Evolutionary conservation across 441 rosid genomes (phyloP).

Genomic region (Arabidopsis hybrid): DNA sequence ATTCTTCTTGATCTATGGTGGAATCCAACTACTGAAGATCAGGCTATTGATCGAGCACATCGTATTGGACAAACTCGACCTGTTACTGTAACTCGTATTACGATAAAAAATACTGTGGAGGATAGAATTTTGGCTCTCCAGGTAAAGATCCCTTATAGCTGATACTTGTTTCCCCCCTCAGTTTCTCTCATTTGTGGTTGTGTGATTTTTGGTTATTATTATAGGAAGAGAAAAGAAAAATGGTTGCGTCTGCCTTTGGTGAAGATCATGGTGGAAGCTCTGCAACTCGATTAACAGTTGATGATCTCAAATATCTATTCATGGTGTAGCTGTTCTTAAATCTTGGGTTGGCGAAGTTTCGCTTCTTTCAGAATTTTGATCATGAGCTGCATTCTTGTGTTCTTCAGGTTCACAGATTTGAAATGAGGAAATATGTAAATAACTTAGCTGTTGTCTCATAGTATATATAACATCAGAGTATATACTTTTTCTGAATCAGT

Average conservation of each 20-base stretch:
- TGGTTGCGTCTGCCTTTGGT: slow-evolving; percentile 96
- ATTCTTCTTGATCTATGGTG: slow-evolving; percentile 97
- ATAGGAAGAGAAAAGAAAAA: slow-evolving; percentile 87
- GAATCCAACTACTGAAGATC: slow-evolving; percentile 99
- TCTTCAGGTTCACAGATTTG: slow-evolving; percentile 31
- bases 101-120: slow-evolving; percentile 84
- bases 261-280: slow-evolving; percentile 87
- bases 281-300: slow-evolving; percentile 73
- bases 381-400: slow-evolving; percentile 30
- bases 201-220: slow-evolving; percentile 29
- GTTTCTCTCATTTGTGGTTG: slow-evolving; percentile 16
- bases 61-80: slow-evolving; percentile 98
- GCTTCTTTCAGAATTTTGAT: slow-evolving; percentile 35
- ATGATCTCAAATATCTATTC: slow-evolving; percentile 82
- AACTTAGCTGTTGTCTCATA: slow-evolving; percentile 6
- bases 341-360: background rate
- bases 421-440: slow-evolving; percentile 34
- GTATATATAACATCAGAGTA: slow-evolving; percentile 31
- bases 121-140: slow-evolving; percentile 84
- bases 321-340: slow-evolving; percentile 42
- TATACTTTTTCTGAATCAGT: no score
- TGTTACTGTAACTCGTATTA: slow-evolving; percentile 86
- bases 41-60: slow-evolving; percentile 96
- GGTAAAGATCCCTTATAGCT: slow-evolving; percentile 50
- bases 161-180: slow-evolving; percentile 1